A percentile compares a stretch with the other conserved stretches of the same genome.
Conservation (phyloP, 2,329 filamentous ascomycete species). For the Colletotrichum neosansevieriae region DNA sequence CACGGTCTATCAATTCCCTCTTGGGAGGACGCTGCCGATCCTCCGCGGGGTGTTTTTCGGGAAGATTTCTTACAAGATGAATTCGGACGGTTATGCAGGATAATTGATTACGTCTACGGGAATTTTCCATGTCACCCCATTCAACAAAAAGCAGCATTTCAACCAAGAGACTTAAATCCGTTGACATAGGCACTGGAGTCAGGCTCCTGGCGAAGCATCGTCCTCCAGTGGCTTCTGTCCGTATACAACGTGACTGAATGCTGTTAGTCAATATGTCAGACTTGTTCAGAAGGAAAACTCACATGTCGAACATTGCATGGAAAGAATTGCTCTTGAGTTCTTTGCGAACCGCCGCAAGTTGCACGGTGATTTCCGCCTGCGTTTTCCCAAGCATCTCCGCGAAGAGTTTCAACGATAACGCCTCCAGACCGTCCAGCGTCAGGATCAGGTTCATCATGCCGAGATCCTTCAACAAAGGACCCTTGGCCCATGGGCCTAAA, state of each 20-base stretch:
- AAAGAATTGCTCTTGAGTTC: slow-evolving; percentile 46
- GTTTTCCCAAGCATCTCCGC: slow-evolving; percentile 47
- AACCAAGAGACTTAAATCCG: no score
- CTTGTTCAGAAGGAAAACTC: slow-evolving; percentile 5
- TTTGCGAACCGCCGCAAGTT: slow-evolving; percentile 46
- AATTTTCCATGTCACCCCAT: no score
- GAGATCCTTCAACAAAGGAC: slow-evolving; percentile 47
- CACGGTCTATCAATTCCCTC: no score
- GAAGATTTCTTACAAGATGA: no score
- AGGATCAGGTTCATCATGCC: slow-evolving; percentile 43
- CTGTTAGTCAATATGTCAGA: not conserved
- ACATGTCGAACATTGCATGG: slow-evolving; percentile 46
- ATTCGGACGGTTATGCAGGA: no score
- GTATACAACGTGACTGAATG: not conserved
- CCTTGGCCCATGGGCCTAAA: slow-evolving; percentile 53
- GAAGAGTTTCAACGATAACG: slow-evolving; percentile 45
- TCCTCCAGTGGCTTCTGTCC: not conserved
- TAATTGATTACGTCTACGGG: no score
- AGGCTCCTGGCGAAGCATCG: no score
- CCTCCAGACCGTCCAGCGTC: slow-evolving; percentile 43
- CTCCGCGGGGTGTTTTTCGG: no score
- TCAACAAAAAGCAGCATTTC: no score
- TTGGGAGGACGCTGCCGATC: no score
- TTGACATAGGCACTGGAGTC: no score
- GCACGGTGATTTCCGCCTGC: slow-evolving; percentile 44